Conservation (phyloP, 2,329 filamentous ascomycete genomes). For the Xenoacremonium recifei region DNA sequence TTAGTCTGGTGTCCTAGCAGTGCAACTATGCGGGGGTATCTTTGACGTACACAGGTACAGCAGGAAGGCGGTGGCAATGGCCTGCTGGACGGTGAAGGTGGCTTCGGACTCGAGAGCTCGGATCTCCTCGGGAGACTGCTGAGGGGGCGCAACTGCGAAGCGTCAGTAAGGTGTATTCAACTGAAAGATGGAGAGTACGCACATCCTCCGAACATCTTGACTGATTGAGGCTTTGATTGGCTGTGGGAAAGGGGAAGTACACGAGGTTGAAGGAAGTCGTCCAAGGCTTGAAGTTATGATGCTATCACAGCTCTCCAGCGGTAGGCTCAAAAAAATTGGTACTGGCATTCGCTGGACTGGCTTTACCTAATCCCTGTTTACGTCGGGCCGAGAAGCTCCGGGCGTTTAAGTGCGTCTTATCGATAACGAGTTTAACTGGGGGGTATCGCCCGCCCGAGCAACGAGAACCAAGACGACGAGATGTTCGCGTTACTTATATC, state of each 20-base stretch:
- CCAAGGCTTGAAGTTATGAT: slow-evolving; percentile 18
- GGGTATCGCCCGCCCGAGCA: slow-evolving; percentile 22
- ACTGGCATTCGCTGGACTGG: too few relatives aligned
- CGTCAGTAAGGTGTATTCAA: too few relatives aligned
- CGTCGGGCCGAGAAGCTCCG: background rate
- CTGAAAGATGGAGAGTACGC: too few relatives aligned
- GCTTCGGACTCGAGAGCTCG: slow-evolving; percentile 67
- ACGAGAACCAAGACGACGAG: too few relatives aligned
- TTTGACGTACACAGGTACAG: slow-evolving; percentile 71
- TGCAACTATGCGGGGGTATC: too few relatives aligned
- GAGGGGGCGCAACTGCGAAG: slow-evolving; percentile 62
- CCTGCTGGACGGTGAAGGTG: slow-evolving; percentile 64
- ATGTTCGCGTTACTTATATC: too few relatives aligned
- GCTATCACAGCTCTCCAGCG: slow-evolving; percentile 20
- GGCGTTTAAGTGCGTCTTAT: background rate
- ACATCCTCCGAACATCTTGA: slow-evolving; percentile 65
- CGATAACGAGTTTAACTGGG: slow-evolving; percentile 1
- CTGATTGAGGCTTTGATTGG: slow-evolving; percentile 1
- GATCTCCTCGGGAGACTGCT: slow-evolving; percentile 69
- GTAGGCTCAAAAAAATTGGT: slow-evolving; percentile 19
- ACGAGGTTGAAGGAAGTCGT: slow-evolving; percentile 5
- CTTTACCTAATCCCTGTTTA: background rate
- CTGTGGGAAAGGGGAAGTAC: slow-evolving; percentile 1
- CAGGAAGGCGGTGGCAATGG: slow-evolving; percentile 62
- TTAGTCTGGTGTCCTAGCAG: slow-evolving; percentile 7